Percentiles rank a stretch among this genome's conserved stretches.
phyloP scores from a whole-genome alignment of 2,329 filamentous ascomycete species.

The Colletotrichum paranaense region DNA sequence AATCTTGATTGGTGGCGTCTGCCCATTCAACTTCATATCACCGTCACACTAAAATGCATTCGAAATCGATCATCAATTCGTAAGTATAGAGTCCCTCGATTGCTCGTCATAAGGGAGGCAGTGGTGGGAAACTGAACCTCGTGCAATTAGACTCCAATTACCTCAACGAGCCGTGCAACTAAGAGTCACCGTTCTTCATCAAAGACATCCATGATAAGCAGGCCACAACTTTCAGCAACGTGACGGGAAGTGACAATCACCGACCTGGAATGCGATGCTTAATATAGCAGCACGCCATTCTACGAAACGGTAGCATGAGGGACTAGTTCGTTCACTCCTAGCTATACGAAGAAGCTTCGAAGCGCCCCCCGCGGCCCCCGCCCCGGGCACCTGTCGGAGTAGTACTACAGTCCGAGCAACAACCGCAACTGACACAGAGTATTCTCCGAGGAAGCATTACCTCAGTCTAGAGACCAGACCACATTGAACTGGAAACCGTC shows the following conservation, averaged over 20 bases:
- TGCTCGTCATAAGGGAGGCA: neutral
- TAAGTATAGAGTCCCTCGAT: too few relatives aligned
- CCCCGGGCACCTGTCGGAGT: neutral
- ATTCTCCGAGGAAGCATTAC: neutral
- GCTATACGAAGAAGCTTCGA: neutral
- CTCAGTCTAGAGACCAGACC: neutral
- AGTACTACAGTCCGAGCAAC: neutral
- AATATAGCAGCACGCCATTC: neutral
- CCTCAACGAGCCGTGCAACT: neutral
- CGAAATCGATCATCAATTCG: too few relatives aligned
- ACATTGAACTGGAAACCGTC: neutral
- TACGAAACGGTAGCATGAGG: neutral
- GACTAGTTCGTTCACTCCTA: neutral
- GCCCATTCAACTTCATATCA: too few relatives aligned
- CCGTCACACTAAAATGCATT: too few relatives aligned
- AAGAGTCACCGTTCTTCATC: neutral
- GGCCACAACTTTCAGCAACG: neutral
- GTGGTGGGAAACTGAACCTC: neutral
- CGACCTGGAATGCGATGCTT: neutral
- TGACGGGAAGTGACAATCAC: neutral
- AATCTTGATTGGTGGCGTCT: too few relatives aligned
- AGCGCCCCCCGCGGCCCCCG: too few relatives aligned
- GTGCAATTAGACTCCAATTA: neutral
- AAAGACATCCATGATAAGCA: neutral
- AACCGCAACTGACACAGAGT: neutral